Base-by-base conservation (phyloP, 1,284 basidiomycete species). In the Neolentinus lepideus region DNA sequence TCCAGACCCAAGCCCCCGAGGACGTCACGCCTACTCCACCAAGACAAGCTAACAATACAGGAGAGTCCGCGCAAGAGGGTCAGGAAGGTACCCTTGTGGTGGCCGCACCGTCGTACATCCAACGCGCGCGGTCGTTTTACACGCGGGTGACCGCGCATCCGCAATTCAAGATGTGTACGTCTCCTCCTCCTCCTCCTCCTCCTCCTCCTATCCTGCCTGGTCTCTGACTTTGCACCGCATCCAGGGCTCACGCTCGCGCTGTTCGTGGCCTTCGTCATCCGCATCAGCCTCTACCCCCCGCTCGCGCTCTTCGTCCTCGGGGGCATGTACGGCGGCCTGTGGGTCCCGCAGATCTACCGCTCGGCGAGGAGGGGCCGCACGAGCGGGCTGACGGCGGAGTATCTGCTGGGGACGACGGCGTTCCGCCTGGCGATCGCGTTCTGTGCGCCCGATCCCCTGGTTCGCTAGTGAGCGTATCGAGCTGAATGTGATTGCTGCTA, bases 341-440 rank as follows among this genome's bases (percentile, higher is more conserved):
- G 93, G 93, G 61, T 88, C 1, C 87, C 90, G 3, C 92, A 95
- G 71, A 92, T 95, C 54, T 76, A 86, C 59, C 78, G 93, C 25
- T 90, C 92, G 38, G 81, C 80, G 4, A 77, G 79, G 24, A 78
- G 88, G 21, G 89, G 88, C 3, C 78, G 88, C 54, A 78, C 78
- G 6, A 87, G 87, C 63, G 88, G 86, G 0, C 67, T 95, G 48
- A 73, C 78, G 4, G 75, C 74, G 50, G 81, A 84, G 60, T 94
- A 93, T 63, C 68, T 95, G n/a, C 56, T 95, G 16, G 92, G 91
- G 9, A 90, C 85, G 1, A 89, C 87, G 0, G 56, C 83, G 0
- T 87, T 85, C 55, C 75, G 92, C 53, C 69, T 92, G 31, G 86
- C 81, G 54, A 76, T 90, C 51, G 81, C 84, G 2, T 67, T 92